Percentiles rank a stretch among this genome's conserved stretches.
phyloP scores from a whole-genome alignment of 2,329 filamentous ascomycete genomes.

The Sclerotiophoma versabilis region DNA sequence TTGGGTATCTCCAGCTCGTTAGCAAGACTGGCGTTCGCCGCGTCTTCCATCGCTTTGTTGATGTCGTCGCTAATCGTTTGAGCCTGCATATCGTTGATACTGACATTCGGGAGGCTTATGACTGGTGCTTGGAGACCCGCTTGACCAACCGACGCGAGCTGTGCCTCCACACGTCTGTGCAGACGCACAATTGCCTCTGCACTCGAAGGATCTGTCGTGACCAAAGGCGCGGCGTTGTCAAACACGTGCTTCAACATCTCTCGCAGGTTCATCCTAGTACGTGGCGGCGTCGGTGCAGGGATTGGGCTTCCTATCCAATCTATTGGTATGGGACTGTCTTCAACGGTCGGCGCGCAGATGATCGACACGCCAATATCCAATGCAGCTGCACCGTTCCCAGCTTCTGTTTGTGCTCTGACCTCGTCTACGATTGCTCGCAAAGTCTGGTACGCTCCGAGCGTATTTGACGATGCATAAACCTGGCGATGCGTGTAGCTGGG shows the following conservation, averaged over 20 bases:
- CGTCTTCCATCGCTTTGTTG: conserved; percentile 47
- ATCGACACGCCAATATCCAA: conserved; percentile 75
- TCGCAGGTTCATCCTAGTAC: conserved; percentile 62
- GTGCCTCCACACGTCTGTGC: conserved; percentile 70
- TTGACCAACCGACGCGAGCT: conserved; percentile 54
- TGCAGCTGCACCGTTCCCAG: conserved; percentile 65
- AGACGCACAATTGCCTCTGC: conserved; percentile 70
- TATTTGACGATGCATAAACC: conserved; percentile 65
- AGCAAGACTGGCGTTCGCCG: conserved; percentile 41
- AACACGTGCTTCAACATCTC: conserved; percentile 66
- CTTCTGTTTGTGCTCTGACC: conserved; percentile 66
- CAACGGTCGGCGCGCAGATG: conserved; percentile 68
- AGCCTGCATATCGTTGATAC: conserved; percentile 36
- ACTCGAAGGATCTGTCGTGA: conserved; percentile 63
- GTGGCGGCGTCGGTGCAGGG: conserved; percentile 33
- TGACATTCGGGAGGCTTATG: conserved; percentile 38
- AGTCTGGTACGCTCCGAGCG: conserved; percentile 68
- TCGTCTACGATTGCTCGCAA: conserved; percentile 72
- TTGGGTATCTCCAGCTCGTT: conserved; percentile 40
- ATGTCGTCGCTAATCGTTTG: conserved; percentile 40
- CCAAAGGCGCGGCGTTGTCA: conserved; percentile 64
- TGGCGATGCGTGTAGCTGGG: conserved; percentile 77
- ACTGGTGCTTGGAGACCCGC: conserved; percentile 32
- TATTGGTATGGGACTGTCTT: conserved; percentile 46
- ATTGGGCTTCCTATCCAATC: conserved; percentile 44